A percentile compares a stretch with the other conserved stretches of the same genome.
phyloP scores from a whole-genome alignment of 805 yeast genomes.

The Debaryomyces tyrocola region DNA sequence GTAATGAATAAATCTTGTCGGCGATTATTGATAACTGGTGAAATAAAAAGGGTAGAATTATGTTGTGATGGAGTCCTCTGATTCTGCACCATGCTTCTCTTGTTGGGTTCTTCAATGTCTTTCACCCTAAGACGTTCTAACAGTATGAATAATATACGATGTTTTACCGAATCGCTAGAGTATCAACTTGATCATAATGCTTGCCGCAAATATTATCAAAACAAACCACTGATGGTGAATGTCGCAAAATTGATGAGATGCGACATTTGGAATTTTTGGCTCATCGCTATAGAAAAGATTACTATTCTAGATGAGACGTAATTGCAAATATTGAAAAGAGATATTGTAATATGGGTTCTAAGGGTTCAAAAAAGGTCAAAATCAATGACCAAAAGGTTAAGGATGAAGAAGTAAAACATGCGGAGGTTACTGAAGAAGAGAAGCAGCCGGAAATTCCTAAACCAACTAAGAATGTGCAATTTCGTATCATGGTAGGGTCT shows the following conservation, averaged over 20 bases:
- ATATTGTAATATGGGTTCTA: background rate
- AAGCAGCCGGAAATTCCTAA: background rate
- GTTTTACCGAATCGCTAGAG: background rate
- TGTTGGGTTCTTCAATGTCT: background rate
- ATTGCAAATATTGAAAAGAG: background rate
- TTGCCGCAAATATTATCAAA: constrained; percentile 5
- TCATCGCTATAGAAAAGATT: background rate
- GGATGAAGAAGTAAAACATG: constrained; percentile 2
- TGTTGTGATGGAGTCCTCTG: constrained; percentile 53
- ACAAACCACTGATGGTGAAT: background rate
- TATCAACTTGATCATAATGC: background rate
- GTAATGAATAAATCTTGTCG: constrained; percentile 44
- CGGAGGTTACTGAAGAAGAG: constrained; percentile 6
- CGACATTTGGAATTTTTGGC: constrained; percentile 1
- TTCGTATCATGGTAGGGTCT: constrained; percentile 89
- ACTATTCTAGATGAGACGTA: background rate
- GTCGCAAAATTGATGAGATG: background rate
- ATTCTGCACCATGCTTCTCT: constrained; percentile 17
- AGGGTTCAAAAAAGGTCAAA: background rate
- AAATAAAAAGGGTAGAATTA: constrained; percentile 70
- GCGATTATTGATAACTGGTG: constrained; percentile 56
- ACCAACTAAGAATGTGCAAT: constrained; percentile 31
- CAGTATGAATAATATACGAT: background rate
- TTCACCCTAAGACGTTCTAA: background rate
- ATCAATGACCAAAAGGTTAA: background rate